phyloP scores from a whole-genome alignment of 1,284 basidiomycete genomes.

The Puccinia polysora region DNA sequence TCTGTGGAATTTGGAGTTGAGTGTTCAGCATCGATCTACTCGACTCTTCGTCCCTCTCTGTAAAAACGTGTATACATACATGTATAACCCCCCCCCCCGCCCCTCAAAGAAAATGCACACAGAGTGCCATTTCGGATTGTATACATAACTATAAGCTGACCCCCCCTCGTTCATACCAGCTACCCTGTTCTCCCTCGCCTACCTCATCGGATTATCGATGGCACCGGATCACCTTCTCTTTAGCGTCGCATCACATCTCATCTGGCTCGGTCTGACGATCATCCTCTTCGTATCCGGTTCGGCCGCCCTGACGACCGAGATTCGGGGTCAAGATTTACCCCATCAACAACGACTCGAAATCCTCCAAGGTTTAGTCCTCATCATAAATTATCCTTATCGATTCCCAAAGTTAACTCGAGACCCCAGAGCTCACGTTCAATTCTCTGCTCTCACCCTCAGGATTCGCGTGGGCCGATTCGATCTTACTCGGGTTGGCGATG shows the following conservation, averaged over 20 bases:
- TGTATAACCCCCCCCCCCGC: no score
- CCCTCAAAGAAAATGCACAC: no score
- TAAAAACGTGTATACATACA: no score
- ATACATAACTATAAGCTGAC: no score
- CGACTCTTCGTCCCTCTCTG: no score
- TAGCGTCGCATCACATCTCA: conserved; percentile 19
- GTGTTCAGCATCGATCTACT: not conserved
- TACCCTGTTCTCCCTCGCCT: conserved; percentile 7
- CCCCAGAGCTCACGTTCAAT: not conserved
- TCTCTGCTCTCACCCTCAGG: conserved; percentile 3
- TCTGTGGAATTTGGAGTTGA: conserved; percentile 43
- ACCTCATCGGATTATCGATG: not conserved
- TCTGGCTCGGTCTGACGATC: conserved; percentile 26
- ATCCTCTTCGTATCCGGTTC: conserved; percentile 32
- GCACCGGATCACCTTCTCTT: conserved; percentile 24
- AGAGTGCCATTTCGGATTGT: no score
- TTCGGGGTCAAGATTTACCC: conserved; percentile 2
- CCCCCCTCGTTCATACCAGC: not conserved
- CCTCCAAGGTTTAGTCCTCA: conserved; percentile 17
- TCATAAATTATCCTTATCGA: not conserved
- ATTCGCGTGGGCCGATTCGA: conserved; percentile 39
- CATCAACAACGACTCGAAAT: conserved; percentile 34
- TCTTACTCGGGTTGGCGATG: conserved; percentile 15
- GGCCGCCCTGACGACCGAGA: conserved; percentile 26
- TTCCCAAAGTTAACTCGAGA: not conserved